phyloP scores from a whole-genome alignment of 78 protist genomes.

The Planoprotostelium fungivorum region DNA sequence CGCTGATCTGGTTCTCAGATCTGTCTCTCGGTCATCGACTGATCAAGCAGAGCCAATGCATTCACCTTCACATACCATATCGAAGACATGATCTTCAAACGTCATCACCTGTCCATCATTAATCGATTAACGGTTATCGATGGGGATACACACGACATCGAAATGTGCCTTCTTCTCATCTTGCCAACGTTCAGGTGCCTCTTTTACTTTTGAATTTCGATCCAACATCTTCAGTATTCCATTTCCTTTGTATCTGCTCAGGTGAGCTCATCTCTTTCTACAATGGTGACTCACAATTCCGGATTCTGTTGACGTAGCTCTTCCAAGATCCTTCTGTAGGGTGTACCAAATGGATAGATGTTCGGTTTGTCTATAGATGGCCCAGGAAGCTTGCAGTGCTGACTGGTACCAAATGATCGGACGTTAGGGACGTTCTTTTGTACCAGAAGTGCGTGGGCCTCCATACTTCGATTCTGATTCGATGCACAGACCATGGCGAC shows the following conservation, averaged over 20 bases:
- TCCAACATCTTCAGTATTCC: conserved; percentile 79
- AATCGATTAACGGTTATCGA: not conserved
- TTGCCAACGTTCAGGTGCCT: conserved; percentile 74
- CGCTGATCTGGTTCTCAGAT: conserved; percentile 9
- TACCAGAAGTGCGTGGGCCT: conserved; percentile 48
- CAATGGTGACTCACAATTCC: conserved; percentile 9
- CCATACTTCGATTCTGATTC: conserved; percentile 60
- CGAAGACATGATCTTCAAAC: conserved; percentile 54
- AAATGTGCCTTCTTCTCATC: conserved; percentile 22
- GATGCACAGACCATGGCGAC: conserved; percentile 72
- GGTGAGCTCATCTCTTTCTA: not conserved
- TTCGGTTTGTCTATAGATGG: conserved; percentile 58
- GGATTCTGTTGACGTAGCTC: conserved; percentile 21
- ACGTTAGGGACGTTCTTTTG: conserved; percentile 16
- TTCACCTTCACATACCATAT: conserved; percentile 40
- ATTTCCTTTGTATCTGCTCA: conserved; percentile 31
- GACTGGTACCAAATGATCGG: conserved; percentile 66
- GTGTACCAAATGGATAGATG: conserved; percentile 67
- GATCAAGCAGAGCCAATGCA: not conserved
- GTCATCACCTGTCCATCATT: conserved; percentile 4
- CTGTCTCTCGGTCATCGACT: not conserved
- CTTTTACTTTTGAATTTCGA: conserved; percentile 49
- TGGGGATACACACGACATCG: conserved; percentile 18
- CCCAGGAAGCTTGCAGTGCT: conserved; percentile 56
- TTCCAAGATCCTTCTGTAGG: conserved; percentile 42